Conservation (phyloP, 345 rosid species). For the Syzygium aqueum region DNA sequence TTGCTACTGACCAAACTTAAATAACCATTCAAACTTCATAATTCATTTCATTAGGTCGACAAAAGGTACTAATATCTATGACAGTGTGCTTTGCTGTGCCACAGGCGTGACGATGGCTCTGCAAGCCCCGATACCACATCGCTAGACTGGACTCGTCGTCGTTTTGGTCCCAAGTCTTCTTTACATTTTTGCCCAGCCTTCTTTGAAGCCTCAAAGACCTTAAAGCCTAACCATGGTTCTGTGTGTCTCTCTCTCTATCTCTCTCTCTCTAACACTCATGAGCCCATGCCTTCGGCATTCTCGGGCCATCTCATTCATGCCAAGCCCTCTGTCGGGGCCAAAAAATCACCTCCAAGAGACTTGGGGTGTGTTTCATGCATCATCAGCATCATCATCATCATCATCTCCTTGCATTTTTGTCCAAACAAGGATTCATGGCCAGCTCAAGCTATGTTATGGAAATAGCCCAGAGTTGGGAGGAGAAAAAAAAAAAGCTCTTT, state of each 20-base stretch:
- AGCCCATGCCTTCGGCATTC: not conserved
- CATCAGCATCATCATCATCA: slow-evolving; percentile 4
- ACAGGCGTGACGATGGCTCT: slow-evolving; percentile 81
- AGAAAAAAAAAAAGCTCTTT: not conserved
- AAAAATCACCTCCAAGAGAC: slow-evolving; percentile 9
- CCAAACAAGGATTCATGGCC: not conserved
- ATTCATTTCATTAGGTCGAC: not conserved
- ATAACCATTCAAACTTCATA: not conserved
- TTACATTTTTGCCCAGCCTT: slow-evolving; percentile 52
- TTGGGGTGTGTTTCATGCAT: slow-evolving; percentile 6
- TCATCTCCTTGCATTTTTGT: slow-evolving; percentile 7
- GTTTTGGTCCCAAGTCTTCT: slow-evolving; percentile 24
- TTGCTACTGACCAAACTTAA: not conserved
- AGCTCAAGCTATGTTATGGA: not conserved
- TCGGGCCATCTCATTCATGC: not conserved
- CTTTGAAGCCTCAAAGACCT: slow-evolving; percentile 6
- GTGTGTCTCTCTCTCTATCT: slow-evolving; percentile 1
- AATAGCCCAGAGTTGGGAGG: not conserved
- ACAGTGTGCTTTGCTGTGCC: slow-evolving; percentile 99
- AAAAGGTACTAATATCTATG: slow-evolving; percentile 48
- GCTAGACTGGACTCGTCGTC: slow-evolving; percentile 22
- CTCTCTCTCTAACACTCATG: slow-evolving; percentile 1
- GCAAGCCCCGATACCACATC: slow-evolving; percentile 59
- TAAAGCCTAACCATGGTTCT: not conserved
- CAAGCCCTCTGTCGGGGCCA: slow-evolving; percentile 5